Evolutionary conservation across 2,329 filamentous ascomycete genomes (phyloP).

Genomic region (Sporothrix inflata): DNA sequence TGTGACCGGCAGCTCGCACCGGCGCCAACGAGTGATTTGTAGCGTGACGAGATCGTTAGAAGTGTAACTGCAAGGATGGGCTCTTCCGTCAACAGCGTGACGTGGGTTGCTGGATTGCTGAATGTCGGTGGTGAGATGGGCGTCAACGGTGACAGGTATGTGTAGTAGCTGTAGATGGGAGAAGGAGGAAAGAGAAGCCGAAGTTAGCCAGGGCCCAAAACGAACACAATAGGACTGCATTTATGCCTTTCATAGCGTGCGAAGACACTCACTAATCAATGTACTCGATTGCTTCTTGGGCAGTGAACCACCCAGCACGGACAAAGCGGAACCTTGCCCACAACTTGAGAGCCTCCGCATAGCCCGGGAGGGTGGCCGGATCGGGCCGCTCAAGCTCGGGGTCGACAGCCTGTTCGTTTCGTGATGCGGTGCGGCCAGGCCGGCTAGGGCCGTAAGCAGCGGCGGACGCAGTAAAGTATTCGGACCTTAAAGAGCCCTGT

Average conservation of each 20-base stretch:
- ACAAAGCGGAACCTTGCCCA: conserved; percentile 94
- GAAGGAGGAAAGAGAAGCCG: background rate
- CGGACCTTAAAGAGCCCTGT: background rate
- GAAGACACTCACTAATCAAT: conserved; percentile 74
- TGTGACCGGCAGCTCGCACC: conserved; percentile 83
- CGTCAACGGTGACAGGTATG: conserved; percentile 85
- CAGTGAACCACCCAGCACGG: conserved; percentile 94
- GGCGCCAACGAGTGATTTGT: conserved; percentile 77
- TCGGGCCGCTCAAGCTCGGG: conserved; percentile 51
- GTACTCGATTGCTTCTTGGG: conserved; percentile 89
- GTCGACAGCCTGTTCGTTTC: conserved; percentile 49
- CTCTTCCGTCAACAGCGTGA: conserved; percentile 82
- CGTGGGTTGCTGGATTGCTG: conserved; percentile 76
- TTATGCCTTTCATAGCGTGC: no score
- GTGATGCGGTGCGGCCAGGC: conserved; percentile 32
- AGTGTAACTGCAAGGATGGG: conserved; percentile 91
- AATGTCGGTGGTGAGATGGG: conserved; percentile 94
- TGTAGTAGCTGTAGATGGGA: conserved; percentile 70
- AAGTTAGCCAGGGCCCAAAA: background rate
- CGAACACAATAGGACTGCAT: background rate
- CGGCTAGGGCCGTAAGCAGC: conserved; percentile 33
- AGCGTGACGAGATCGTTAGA: conserved; percentile 86
- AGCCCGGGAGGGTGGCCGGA: conserved; percentile 56
- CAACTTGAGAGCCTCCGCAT: conserved; percentile 74
- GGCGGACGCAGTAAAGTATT: background rate